phyloP scores from a whole-genome alignment of 2,329 filamentous ascomycete species.

The Beauveria bassiana region DNA sequence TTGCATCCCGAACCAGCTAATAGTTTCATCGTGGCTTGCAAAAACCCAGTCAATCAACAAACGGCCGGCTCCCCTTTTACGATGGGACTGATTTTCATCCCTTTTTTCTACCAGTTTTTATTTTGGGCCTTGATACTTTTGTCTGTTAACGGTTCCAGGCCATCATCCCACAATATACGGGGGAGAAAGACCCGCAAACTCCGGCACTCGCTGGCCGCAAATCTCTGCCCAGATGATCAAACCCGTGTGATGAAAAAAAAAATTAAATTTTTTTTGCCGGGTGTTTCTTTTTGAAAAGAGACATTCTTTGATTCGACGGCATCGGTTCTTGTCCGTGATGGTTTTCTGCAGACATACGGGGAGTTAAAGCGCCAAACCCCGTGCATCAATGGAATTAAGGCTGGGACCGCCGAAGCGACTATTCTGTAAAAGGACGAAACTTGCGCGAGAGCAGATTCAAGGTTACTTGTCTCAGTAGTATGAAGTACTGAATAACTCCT shows the following conservation, averaged over 20 bases:
- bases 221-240: not conserved
- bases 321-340: not conserved
- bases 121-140: not conserved
- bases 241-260: not conserved
- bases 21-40: slow-evolving; percentile 7
- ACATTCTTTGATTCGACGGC: not conserved
- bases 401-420: not conserved
- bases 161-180: not conserved
- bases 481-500: no score
- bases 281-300: no score
- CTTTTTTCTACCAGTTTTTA: no score
- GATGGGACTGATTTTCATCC: no score
- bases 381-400: not conserved
- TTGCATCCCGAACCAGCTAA: slow-evolving; percentile 9
- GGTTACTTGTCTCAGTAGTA: not conserved
- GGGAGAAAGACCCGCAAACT: not conserved
- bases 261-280: not conserved
- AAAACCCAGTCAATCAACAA: no score
- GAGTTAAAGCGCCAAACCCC: not conserved
- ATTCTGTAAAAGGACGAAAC: not conserved
- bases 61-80: no score
- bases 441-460: not conserved
- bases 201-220: slow-evolving; percentile 3
- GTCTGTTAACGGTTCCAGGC: not conserved
- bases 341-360: no score